Conservation (phyloP, 2,329 filamentous ascomycete genomes). For the Monosporascus ibericus region DNA sequence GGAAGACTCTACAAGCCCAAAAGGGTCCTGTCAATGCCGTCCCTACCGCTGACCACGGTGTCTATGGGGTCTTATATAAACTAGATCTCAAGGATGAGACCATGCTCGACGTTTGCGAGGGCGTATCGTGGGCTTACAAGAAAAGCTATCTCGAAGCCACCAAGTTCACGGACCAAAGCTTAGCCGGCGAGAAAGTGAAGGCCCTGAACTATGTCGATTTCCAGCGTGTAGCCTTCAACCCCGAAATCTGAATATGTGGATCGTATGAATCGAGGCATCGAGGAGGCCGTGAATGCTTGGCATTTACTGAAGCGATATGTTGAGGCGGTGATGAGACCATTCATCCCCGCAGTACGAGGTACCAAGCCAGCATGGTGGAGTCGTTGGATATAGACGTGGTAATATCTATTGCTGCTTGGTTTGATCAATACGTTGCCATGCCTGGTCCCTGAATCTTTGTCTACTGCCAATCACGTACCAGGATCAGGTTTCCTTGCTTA, state of each 20-base stretch:
- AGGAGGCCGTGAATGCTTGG: constrained; percentile 47
- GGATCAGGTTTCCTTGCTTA: too few relatives aligned
- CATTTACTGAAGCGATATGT: constrained; percentile 53
- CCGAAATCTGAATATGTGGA: constrained; percentile 54
- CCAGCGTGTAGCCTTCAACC: constrained; percentile 28
- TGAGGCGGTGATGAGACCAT: constrained; percentile 45
- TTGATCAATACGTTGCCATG: too few relatives aligned
- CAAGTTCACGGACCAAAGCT: constrained; percentile 3
- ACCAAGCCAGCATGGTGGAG: too few relatives aligned
- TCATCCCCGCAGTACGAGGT: constrained; percentile 13
- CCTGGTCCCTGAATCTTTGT: too few relatives aligned
- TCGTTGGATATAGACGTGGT: too few relatives aligned
- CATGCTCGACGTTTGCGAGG: constrained; percentile 51
- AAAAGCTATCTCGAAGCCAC: constrained; percentile 38
- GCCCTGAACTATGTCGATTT: constrained; percentile 58
- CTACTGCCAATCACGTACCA: too few relatives aligned
- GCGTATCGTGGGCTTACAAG: constrained; percentile 56
- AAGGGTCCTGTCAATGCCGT: not conserved
- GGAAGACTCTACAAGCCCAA: not conserved
- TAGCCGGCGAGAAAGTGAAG: not conserved
- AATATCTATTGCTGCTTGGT: too few relatives aligned
- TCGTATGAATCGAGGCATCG: constrained; percentile 58
- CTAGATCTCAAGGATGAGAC: constrained; percentile 44
- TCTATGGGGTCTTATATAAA: constrained; percentile 53
- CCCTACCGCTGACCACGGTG: constrained; percentile 27